Base-by-base conservation (phyloP, 2,329 filamentous ascomycete genomes). In the Cryphonectria radicalis region DNA sequence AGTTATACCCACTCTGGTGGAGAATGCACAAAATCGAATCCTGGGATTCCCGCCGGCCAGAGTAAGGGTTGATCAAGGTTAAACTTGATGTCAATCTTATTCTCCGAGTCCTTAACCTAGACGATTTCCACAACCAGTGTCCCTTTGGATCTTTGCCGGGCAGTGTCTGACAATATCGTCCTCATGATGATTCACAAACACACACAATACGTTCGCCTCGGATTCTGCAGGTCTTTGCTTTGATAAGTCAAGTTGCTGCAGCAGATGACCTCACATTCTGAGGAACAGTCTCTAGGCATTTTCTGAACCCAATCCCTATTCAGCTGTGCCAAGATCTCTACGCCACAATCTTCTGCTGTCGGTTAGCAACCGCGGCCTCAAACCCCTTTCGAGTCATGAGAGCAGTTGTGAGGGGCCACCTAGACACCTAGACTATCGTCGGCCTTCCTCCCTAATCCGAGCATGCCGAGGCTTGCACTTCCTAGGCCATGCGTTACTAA, bases 401-500 rank as follows among this genome's bases (percentile, higher is more conserved):
- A 32, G 25, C 14, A 32, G 28, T 13, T 32, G 55, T 32, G 14
- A 19, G 55, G 55, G 28, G 55, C 28, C 14, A 59, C 14, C 13
- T 32, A 4, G 55, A 8, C 25, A 28, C 13, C 5, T 8, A 32
- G 53, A 28, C 43, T 57, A 37, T 66, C 64, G 37, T 22, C 46
- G 46, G 64, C 32, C 43, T 32, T 13, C 4, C 40, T 65, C 57
- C n/a, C 57, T 68, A 28, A 22, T 5, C 40, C 60, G 37, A 42
- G 35, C 28, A 40, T 22, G 46, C 40, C 8, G 50, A 50, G 55
- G 55, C 55, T 35, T 11, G 40, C 63, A 13, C 46, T 22, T 50
- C 6, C 22, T 42, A 70, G 67, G 22, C 28, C 22, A 11, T 57
- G 68, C 68, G 70, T 40, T 32, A 46, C 46, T 42, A 65, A 25